These are phyloP conservation scores for Didymella sp. DNA, from an alignment of 2,329 filamentous ascomycete species.

Conservation along the genomic window DNA sequence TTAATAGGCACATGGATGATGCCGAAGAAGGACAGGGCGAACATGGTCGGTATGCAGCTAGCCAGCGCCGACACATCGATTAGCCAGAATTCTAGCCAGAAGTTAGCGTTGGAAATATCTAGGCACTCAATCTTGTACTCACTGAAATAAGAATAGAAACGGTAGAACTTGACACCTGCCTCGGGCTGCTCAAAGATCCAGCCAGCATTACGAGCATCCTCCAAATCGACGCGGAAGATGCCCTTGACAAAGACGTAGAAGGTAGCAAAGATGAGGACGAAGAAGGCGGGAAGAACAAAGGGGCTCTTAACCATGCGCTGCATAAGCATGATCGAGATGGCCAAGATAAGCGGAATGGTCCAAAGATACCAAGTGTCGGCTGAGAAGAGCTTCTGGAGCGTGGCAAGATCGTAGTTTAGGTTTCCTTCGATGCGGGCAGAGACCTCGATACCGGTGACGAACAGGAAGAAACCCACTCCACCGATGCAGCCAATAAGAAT, in stretches of 20 bases:
- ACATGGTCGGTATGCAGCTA: conserved; percentile 91
- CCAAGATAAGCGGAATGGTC: conserved; percentile 78
- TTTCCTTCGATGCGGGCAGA: conserved; percentile 87
- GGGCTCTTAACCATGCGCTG: conserved; percentile 81
- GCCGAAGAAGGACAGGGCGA: conserved; percentile 96
- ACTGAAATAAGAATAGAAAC: conserved; percentile 96
- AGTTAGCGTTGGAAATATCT: neutral
- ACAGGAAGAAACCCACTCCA: conserved; percentile 92
- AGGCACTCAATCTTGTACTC: conserved; percentile 48
- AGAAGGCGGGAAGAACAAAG: conserved; percentile 86
- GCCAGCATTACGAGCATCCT: conserved; percentile 71
- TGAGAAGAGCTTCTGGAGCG: conserved; percentile 75
- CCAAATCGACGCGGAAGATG: conserved; percentile 71
- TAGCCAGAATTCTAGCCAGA: conserved; percentile 71
- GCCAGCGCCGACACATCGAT: conserved; percentile 83
- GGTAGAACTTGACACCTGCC: conserved; percentile 90
- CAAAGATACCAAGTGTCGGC: conserved; percentile 80
- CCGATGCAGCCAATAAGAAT: conserved; percentile 98
- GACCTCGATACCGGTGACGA: conserved; percentile 91
- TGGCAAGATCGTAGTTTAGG: conserved; percentile 79
- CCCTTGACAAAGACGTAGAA: conserved; percentile 81
- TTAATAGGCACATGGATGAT: conserved; percentile 98
- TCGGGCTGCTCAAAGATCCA: conserved; percentile 93
- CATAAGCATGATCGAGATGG: conserved; percentile 76
- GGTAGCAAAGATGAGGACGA: conserved; percentile 75